A percentile compares a stretch with the other conserved stretches of the same genome.
Conservation (phyloP, 495 filamentous ascomycete species). For the Platismatia glauca region DNA sequence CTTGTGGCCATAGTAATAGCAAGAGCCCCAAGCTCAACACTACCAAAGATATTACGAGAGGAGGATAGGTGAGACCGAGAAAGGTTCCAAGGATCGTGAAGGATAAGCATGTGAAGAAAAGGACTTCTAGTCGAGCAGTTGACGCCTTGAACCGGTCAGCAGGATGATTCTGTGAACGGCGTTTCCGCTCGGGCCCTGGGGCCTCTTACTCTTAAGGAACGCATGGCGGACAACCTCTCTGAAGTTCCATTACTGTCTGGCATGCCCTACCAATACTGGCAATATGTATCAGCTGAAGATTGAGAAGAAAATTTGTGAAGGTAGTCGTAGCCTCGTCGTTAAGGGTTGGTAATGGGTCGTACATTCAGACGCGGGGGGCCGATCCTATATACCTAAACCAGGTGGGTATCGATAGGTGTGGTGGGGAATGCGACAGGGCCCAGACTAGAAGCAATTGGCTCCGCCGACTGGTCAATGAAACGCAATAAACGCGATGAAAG, state of each 20-base stretch:
- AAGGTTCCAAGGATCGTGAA: background rate
- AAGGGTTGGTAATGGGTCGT: background rate
- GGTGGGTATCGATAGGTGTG: background rate
- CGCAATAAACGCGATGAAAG: background rate
- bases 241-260: background rate
- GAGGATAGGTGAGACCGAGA: background rate
- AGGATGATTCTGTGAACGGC: background rate
- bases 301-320: background rate
- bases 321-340: background rate
- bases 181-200: background rate
- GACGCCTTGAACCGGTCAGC: slow-evolving; percentile 6
- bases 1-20: slow-evolving; percentile 2
- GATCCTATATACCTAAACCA: background rate
- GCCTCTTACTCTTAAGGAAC: background rate
- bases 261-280: background rate
- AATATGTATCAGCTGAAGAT: background rate
- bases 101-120: slow-evolving; percentile 7
- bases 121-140: background rate
- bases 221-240: background rate
- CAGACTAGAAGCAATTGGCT: background rate
- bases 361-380: background rate
- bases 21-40: background rate
- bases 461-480: slow-evolving; percentile 2
- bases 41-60: background rate
- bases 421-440: background rate